phyloP scores from a whole-genome alignment of 495 filamentous ascomycete species.

The Podospora didyma region DNA sequence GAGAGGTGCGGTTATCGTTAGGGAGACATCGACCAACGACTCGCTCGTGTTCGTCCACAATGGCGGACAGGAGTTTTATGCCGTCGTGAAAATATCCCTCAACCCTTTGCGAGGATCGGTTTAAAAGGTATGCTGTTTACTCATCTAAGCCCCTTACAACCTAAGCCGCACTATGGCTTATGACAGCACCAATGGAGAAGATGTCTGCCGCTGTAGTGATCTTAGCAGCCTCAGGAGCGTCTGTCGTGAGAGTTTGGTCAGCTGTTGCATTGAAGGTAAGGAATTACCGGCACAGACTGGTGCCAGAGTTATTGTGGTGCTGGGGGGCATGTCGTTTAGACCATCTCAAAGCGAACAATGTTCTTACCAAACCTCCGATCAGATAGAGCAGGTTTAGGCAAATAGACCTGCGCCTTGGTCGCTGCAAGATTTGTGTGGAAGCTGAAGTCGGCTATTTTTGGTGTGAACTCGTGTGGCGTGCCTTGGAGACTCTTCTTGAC shows the following conservation, averaged over 20 bases:
- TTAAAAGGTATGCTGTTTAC: slow-evolving; percentile 31
- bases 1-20: slow-evolving; percentile 21
- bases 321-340: slow-evolving; percentile 20
- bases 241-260: too few relatives aligned
- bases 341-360: slow-evolving; percentile 23
- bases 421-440: slow-evolving; percentile 24
- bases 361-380: slow-evolving; percentile 25
- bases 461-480: slow-evolving; percentile 27
- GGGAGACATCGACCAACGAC: slow-evolving; percentile 8
- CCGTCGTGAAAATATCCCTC: slow-evolving; percentile 44
- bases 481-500: slow-evolving; percentile 22
- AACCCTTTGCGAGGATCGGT: slow-evolving; percentile 24
- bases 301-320: slow-evolving; percentile 36
- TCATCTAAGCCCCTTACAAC: slow-evolving; percentile 29
- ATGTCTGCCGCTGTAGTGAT: slow-evolving; percentile 36
- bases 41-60: slow-evolving; percentile 24
- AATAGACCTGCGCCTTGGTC: slow-evolving; percentile 12
- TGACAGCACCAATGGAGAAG: slow-evolving; percentile 45
- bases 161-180: slow-evolving; percentile 43
- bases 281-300: too few relatives aligned
- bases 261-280: too few relatives aligned
- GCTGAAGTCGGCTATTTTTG: slow-evolving; percentile 40
- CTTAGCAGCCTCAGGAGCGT: too few relatives aligned
- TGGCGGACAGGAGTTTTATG: slow-evolving; percentile 24
- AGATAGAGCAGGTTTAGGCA: too few relatives aligned